A percentile compares a stretch with the other conserved stretches of the same genome.
Conservation (phyloP, 768 basidiomycete genomes). For the Russula foetens region DNA sequence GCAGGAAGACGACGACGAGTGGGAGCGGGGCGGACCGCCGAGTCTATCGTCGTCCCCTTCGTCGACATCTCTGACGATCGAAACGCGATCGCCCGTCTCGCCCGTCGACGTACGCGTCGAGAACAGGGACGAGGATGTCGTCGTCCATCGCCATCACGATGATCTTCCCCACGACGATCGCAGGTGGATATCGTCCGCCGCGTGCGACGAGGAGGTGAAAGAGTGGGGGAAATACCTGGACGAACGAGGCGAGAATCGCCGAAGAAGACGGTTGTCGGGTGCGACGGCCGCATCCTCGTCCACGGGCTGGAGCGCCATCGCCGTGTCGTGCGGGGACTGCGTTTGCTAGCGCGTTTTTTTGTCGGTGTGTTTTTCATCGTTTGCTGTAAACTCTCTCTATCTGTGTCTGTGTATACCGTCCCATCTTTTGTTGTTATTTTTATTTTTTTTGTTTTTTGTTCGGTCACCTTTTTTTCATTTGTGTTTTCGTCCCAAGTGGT, state of each 20-base stretch:
- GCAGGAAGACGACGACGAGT: background rate
- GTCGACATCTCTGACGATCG: background rate
- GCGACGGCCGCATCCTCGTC: background rate
- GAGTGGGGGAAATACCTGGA: constrained; percentile 9
- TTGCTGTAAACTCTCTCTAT: too few relatives aligned
- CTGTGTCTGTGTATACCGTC: too few relatives aligned
- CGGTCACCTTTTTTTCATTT: too few relatives aligned
- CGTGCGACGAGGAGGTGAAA: constrained; percentile 3
- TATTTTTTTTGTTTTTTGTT: too few relatives aligned
- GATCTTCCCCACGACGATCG: too few relatives aligned
- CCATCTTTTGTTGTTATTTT: too few relatives aligned
- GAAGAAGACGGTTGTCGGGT: background rate
- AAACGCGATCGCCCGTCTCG: background rate
- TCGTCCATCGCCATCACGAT: too few relatives aligned
- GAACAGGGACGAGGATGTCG: background rate
- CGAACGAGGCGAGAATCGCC: background rate
- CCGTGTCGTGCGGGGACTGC: background rate
- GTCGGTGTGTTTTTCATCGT: too few relatives aligned
- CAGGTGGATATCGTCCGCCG: constrained; percentile 1
- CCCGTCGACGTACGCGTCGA: background rate
- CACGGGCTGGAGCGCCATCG: background rate
- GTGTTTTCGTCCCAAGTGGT: too few relatives aligned
- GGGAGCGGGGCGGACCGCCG: background rate
- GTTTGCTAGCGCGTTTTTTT: background rate
- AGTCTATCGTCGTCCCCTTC: background rate